phyloP scores from a whole-genome alignment of 1,284 basidiomycete species.

The Trametes polyzona region DNA sequence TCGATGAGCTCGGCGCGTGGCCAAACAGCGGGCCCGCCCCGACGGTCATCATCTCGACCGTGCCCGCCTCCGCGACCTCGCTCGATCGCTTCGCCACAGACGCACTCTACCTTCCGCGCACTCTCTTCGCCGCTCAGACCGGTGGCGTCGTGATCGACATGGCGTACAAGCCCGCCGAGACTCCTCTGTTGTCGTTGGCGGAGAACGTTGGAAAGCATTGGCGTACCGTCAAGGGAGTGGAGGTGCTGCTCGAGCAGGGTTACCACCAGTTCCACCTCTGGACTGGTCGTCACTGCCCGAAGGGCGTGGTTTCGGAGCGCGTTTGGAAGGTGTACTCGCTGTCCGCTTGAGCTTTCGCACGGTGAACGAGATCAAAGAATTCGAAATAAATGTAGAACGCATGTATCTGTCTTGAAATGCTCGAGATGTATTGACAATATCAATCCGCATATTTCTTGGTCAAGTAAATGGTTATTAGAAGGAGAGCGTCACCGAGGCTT shows the following conservation, averaged over 20 bases:
- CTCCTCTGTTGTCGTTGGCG: slow-evolving; percentile 66
- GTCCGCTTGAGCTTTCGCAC: not conserved
- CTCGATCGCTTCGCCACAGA: slow-evolving; percentile 39
- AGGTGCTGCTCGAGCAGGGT: slow-evolving; percentile 87
- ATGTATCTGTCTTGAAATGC: not conserved
- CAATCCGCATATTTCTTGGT: not conserved
- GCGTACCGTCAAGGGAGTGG: slow-evolving; percentile 77
- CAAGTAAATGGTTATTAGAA: slow-evolving; percentile 7
- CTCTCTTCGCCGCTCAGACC: slow-evolving; percentile 52
- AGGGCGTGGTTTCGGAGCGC: slow-evolving; percentile 44
- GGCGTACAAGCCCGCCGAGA: slow-evolving; percentile 87
- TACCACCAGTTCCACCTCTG: slow-evolving; percentile 84
- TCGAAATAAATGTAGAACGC: not conserved
- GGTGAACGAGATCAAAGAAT: not conserved
- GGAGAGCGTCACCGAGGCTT: slow-evolving; percentile 31
- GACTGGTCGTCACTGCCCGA: slow-evolving; percentile 71
- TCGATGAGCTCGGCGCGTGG: slow-evolving; percentile 63
- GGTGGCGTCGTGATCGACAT: slow-evolving; percentile 84
- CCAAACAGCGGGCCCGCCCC: slow-evolving; percentile 53
- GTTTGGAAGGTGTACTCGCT: slow-evolving; percentile 57
- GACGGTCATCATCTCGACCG: slow-evolving; percentile 81
- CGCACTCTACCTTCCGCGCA: slow-evolving; percentile 58
- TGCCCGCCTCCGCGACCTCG: slow-evolving; percentile 77
- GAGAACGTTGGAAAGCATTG: slow-evolving; percentile 57
- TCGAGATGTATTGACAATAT: not conserved